Conservation (phyloP, 768 basidiomycete genomes). For the Crucibulum laeve region DNA sequence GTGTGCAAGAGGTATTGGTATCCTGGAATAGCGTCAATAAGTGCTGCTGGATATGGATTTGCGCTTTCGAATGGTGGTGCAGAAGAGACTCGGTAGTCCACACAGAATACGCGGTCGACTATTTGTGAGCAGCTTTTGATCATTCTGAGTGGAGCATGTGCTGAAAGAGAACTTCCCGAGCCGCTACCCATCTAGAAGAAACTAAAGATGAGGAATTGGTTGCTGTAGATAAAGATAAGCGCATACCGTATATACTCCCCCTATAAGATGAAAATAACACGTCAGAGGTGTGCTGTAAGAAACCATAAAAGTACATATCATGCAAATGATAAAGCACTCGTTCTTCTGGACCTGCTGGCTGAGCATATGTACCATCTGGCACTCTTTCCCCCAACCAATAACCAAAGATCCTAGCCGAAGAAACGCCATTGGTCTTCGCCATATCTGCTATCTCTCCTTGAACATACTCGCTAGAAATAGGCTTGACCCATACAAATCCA, state of each 20-base stretch:
- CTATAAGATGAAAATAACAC: too few species aligned
- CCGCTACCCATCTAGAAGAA: too few species aligned
- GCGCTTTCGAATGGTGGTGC: not conserved
- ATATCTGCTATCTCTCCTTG: not conserved
- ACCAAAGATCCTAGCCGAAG: not conserved
- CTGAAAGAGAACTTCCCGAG: not conserved
- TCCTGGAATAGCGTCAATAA: slow-evolving; percentile 48
- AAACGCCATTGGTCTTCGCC: not conserved
- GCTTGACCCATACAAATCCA: not conserved
- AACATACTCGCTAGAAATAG: not conserved
- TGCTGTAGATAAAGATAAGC: too few species aligned
- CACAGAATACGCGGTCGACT: not conserved
- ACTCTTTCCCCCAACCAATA: not conserved
- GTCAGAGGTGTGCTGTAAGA: too few species aligned
- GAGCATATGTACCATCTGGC: not conserved
- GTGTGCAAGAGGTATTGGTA: slow-evolving; percentile 44
- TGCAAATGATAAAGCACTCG: not conserved
- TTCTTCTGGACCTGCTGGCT: not conserved
- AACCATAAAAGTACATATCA: not conserved
- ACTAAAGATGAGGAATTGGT: too few species aligned
- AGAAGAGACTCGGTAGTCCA: not conserved
- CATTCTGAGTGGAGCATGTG: not conserved
- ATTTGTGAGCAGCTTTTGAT: not conserved
- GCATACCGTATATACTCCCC: too few species aligned
- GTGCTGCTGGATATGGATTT: slow-evolving; percentile 47